Conservation (phyloP, 306 rosid species). For the Malus fusca region DNA sequence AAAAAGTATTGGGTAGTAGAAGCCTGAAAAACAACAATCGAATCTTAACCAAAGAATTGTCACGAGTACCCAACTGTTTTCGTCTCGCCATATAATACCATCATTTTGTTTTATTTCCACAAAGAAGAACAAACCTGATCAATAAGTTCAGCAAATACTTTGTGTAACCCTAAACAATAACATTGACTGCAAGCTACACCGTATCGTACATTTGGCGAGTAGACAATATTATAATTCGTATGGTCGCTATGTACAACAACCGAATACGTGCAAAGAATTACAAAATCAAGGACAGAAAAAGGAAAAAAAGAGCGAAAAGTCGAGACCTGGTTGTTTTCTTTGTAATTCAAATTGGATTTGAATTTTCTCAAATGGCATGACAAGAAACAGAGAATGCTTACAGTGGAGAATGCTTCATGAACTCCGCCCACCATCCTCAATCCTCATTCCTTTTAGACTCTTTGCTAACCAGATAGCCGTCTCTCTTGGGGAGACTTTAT, state of each 20-base stretch:
- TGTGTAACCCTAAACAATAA: neutral
- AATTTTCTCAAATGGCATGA: conserved; percentile 8
- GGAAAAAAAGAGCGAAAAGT: conserved; percentile 1
- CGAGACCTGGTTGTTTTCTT: conserved; percentile 25
- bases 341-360: conserved; percentile 37
- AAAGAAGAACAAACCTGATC: neutral
- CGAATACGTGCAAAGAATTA: conserved; percentile 60
- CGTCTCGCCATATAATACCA: neutral
- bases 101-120: neutral
- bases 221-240: conserved; percentile 35
- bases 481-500: conserved; percentile 94
- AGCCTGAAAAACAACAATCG: neutral
- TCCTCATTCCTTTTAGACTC: conserved; percentile 97
- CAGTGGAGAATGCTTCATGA: conserved; percentile 32
- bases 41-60: neutral
- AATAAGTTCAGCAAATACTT: neutral
- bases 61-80: neutral
- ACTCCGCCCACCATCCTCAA: conserved; percentile 58
- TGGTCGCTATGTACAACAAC: conserved; percentile 78
- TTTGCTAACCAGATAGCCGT: conserved; percentile 97
- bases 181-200: conserved; percentile 14
- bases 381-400: conserved; percentile 24
- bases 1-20: neutral
- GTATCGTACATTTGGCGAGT: conserved; percentile 18
- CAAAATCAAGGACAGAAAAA: conserved; percentile 14